A percentile compares a stretch with the other conserved stretches of the same genome.
These are phyloP conservation scores for Purshia tridentata DNA, from an alignment of 306 rosid genomes.

Conservation along the genomic window DNA sequence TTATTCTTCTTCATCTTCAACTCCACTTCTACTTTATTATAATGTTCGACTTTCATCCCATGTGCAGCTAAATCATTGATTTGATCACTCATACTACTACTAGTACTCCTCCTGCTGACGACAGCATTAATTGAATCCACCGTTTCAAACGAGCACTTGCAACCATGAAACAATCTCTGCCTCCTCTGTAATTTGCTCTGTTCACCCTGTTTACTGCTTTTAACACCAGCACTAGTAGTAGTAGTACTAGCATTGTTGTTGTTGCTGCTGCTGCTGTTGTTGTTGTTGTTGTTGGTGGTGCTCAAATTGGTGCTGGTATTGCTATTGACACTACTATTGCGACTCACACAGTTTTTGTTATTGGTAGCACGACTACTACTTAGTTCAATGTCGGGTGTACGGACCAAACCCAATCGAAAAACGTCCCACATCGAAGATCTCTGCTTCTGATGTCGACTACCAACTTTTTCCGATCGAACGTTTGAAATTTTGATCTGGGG, in stretches of 20 bases:
- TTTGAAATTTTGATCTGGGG: slow-evolving; percentile 49
- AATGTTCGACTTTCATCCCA: slow-evolving; percentile 14
- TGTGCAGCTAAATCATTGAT: slow-evolving; percentile 23
- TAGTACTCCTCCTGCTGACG: slow-evolving; percentile 31
- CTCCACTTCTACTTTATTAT: not conserved
- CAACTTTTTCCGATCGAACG: slow-evolving; percentile 32
- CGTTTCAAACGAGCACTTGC: slow-evolving; percentile 59
- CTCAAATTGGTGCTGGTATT: slow-evolving; percentile 20
- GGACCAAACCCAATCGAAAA: slow-evolving; percentile 68
- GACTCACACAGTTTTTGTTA: slow-evolving; percentile 35
- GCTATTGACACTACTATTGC: slow-evolving; percentile 42
- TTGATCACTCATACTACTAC: slow-evolving; percentile 22
- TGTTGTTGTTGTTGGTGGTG: not conserved
- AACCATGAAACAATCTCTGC: slow-evolving; percentile 49
- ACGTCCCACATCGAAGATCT: slow-evolving; percentile 72
- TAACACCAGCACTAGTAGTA: not conserved
- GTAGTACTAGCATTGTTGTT: slow-evolving; percentile 1
- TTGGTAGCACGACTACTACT: slow-evolving; percentile 27
- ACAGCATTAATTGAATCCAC: slow-evolving; percentile 36
- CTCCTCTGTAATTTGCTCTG: slow-evolving; percentile 20
- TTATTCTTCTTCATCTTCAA: slow-evolving; percentile 36
- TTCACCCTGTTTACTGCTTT: slow-evolving; percentile 23
- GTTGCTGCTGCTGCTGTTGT: not conserved
- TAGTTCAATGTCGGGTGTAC: slow-evolving; percentile 70
- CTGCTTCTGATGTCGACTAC: slow-evolving; percentile 42